Conservation (phyloP, 768 basidiomycete species). For the Postia placenta region DNA sequence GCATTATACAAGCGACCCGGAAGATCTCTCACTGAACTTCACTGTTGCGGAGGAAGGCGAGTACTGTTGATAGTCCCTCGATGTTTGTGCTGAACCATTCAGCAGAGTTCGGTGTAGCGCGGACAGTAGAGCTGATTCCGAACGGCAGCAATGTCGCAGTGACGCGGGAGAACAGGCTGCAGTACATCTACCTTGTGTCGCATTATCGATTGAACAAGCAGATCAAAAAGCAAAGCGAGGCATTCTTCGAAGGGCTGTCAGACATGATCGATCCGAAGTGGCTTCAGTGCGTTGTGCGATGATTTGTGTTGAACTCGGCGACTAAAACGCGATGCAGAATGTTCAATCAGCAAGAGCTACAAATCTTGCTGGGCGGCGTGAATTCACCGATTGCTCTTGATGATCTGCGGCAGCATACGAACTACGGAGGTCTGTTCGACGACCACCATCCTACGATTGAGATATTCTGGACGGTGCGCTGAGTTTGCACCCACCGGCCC, state of each 20-base stretch:
- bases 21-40: constrained; percentile 88
- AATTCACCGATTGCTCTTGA: constrained; percentile 80
- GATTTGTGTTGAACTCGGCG: background rate
- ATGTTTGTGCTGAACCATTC: background rate
- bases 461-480: constrained; percentile 76
- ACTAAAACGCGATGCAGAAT: constrained; percentile 43
- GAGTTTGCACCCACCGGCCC: background rate
- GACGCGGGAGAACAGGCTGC: constrained; percentile 82
- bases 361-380: constrained; percentile 85
- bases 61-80: constrained; percentile 15
- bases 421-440: constrained; percentile 78
- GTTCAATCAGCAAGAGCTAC: constrained; percentile 97
- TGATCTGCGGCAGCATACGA: constrained; percentile 71
- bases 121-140: constrained; percentile 71
- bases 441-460: constrained; percentile 65
- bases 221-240: constrained; percentile 76
- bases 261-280: constrained; percentile 91
- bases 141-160: constrained; percentile 80
- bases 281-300: constrained; percentile 50
- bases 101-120: constrained; percentile 76
- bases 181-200: constrained; percentile 86
- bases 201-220: constrained; percentile 86
- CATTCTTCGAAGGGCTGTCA: constrained; percentile 88
- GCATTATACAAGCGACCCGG: constrained; percentile 79
- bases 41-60: constrained; percentile 81